A percentile compares a stretch with the other conserved stretches of the same genome.
phyloP scores from a whole-genome alignment of 2,329 filamentous ascomycete genomes.

The Gnomoniopsis smithogilvyi region DNA sequence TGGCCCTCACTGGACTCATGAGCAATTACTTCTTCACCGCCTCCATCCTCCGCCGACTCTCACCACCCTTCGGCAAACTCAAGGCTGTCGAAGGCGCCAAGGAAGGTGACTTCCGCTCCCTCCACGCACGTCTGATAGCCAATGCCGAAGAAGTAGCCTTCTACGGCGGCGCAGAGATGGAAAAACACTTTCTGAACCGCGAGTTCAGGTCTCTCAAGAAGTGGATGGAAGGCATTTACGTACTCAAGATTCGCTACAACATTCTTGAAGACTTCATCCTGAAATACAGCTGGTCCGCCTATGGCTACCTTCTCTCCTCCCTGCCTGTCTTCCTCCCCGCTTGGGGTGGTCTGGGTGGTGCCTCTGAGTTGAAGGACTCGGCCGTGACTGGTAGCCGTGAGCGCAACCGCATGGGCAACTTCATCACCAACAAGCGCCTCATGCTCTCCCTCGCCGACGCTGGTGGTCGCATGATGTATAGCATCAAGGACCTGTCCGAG shows the following conservation, averaged over 20 bases:
- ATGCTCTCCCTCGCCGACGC: slow-evolving; percentile 98
- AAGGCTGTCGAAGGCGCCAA: slow-evolving; percentile 94
- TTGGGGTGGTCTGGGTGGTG: slow-evolving; percentile 82
- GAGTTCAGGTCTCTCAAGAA: slow-evolving; percentile 90
- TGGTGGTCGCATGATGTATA: slow-evolving; percentile 98
- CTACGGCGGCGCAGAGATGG: slow-evolving; percentile 92
- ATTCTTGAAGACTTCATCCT: slow-evolving; percentile 98
- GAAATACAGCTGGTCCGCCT: slow-evolving; percentile 98
- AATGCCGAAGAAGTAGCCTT: slow-evolving; percentile 98
- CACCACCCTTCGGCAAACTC: slow-evolving; percentile 92
- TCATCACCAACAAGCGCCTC: slow-evolving; percentile 97
- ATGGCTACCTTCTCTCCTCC: slow-evolving; percentile 90
- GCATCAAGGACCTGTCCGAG: slow-evolving; percentile 95
- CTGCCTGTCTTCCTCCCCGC: slow-evolving; percentile 91
- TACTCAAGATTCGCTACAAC: slow-evolving; percentile 96
- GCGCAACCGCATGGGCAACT: slow-evolving; percentile 90
- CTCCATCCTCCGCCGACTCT: slow-evolving; percentile 80
- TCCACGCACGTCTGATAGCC: slow-evolving; percentile 89
- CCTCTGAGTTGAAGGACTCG: slow-evolving; percentile 59
- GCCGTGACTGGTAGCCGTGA: slow-evolving; percentile 59
- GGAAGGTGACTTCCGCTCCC: slow-evolving; percentile 89
- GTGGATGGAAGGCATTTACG: slow-evolving; percentile 99
- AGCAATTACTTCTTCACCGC: slow-evolving; percentile 95
- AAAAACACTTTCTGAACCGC: slow-evolving; percentile 86
- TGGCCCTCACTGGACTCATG: slow-evolving; percentile 81